Evolutionary conservation across 352 stramenopile genomes (phyloP), one percentile per base, ranked within the genome.

Genomic region (Pythium sukuiense): DNA sequence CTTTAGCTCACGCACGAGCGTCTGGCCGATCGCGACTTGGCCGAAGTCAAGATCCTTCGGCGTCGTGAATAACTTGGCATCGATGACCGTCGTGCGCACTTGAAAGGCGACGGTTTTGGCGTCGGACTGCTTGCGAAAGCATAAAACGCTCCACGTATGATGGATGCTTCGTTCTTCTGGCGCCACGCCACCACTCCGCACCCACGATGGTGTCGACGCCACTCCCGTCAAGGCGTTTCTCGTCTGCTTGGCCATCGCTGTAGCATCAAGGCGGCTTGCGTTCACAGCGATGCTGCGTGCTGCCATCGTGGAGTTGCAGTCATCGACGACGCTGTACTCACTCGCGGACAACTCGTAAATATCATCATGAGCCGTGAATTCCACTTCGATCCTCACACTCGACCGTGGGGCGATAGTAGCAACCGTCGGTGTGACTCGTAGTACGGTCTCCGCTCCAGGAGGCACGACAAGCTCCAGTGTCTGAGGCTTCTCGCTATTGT

Each of bases 1-100:
- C 20, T 60, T 70, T n/a, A 97, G 55, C 20, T 90, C 76, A 6
- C 80, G 71, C 0, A 83, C 53, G 11, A 85, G 71, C 6, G 70
- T 72, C 55, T 92, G 84, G 1, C 89, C 90, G 14, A 97, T 91
- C 24, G 91, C 88, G 6, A 97, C 83, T 55, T 97, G 89, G 9
- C 85, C 89, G 68, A 97, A 98, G 35, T 86, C 72, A 14, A 98
- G 61, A 0, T 61, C 63, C 0, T 74, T 64, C 0, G 76, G 70
- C 9, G 81, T 87, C 3, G 77, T 46, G 0, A 72, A 67, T 9
- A 97, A 58, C 45, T 77, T 67, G 0, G 82, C 65, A 9, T 90
- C 77, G 32, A 93, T 70, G 0, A 77, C 76, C 3, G 87, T 89
- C 3, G 87, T 93, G 6, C 67, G 72, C 0, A 96, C 63, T 59